Conservation (phyloP, 2,329 filamentous ascomycete species). For the Ophiocordyceps camponoti-leonardi region DNA sequence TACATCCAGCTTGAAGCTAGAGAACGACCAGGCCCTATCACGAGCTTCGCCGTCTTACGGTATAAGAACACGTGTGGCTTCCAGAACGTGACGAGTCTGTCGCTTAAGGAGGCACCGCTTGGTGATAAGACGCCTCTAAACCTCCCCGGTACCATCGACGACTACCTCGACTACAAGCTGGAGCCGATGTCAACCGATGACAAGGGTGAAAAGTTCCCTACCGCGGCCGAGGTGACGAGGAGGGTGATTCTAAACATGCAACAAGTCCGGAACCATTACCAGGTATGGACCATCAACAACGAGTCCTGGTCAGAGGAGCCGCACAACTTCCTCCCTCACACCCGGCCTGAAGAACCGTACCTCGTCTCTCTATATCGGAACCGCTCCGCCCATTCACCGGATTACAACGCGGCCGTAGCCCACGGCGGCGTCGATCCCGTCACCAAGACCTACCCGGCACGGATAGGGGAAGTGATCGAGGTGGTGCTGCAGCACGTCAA, state of each 20-base stretch:
- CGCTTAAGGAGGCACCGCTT: neutral
- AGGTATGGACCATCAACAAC: constrained; percentile 4
- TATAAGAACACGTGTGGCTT: constrained; percentile 11
- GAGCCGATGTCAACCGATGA: constrained; percentile 10
- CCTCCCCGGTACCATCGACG: constrained; percentile 15
- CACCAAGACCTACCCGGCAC: neutral
- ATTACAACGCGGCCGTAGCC: neutral
- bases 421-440: neutral
- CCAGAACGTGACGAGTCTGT: neutral
- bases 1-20: constrained; percentile 30
- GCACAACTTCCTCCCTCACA: neutral
- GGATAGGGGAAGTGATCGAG: neutral
- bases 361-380: neutral
- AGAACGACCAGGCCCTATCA: constrained; percentile 25
- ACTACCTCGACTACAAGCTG: constrained; percentile 30
- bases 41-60: constrained; percentile 28
- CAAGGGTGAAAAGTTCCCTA: constrained; percentile 14
- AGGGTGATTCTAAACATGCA: constrained; percentile 22
- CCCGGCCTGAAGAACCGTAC: neutral
- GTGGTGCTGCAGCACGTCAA: neutral
- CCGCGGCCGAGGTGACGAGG: constrained; percentile 23
- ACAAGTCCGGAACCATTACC: constrained; percentile 1
- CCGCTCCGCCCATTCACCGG: neutral
- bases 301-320: constrained; percentile 3
- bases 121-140: constrained; percentile 6